Evolutionary conservation across 2,329 filamentous ascomycete species (phyloP).

Genomic region (Tolypocladium ovalisporum): DNA sequence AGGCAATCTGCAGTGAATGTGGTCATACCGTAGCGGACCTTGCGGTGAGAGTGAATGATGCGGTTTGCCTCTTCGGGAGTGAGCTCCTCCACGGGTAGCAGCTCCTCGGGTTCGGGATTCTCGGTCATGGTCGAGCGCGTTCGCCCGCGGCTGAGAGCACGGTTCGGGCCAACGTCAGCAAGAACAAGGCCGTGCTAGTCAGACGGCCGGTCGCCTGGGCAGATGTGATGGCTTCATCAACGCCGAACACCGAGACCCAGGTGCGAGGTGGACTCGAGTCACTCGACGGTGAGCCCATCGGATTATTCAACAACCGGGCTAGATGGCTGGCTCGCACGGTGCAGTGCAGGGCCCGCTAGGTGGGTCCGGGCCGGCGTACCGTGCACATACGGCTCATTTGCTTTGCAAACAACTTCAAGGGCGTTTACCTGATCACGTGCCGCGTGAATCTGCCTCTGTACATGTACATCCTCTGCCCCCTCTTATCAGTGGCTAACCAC

Average conservation of each 20-base stretch:
- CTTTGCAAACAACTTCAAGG: too few relatives aligned
- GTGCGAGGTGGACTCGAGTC: neutral
- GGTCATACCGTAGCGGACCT: constrained; percentile 52
- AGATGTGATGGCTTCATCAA: constrained; percentile 12
- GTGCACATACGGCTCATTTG: neutral
- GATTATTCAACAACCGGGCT: neutral
- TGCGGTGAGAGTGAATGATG: constrained; percentile 59
- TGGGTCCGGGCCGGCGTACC: neutral
- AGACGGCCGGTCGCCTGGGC: neutral
- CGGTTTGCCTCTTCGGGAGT: constrained; percentile 56
- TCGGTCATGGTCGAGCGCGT: constrained; percentile 28
- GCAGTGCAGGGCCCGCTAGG: neutral
- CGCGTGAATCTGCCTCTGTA: too few relatives aligned
- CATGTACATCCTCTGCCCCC: neutral
- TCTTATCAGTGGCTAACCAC: neutral
- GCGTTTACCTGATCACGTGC: neutral
- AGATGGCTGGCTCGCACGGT: neutral
- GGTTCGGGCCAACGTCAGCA: neutral
- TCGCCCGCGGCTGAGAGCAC: neutral
- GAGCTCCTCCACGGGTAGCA: constrained; percentile 41
- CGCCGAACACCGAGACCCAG: constrained; percentile 25
- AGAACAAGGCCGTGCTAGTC: neutral
- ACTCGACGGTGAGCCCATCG: neutral
- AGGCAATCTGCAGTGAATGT: neutral
- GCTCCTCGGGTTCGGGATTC: constrained; percentile 30